Evolutionary conservation across 2,329 filamentous ascomycete genomes (phyloP).

Genomic region (Cordyceps militaris): DNA sequence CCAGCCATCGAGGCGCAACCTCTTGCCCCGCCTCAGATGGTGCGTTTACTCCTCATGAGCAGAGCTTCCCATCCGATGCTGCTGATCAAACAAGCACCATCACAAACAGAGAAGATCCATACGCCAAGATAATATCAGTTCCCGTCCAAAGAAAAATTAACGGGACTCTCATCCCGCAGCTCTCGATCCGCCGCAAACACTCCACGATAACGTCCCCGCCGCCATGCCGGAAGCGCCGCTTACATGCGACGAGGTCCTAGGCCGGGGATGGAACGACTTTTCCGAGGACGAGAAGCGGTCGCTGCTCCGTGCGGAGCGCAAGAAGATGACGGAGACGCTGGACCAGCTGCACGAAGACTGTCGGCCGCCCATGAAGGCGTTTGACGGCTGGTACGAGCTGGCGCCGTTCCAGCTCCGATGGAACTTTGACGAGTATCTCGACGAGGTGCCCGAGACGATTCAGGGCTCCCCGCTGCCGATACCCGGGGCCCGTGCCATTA

Average conservation of each 20-base stretch:
- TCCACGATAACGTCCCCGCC: neutral
- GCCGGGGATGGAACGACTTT: conserved; percentile 6
- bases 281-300: neutral
- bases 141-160: neutral
- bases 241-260: conserved; percentile 8
- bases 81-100: neutral
- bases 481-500: conserved; percentile 71
- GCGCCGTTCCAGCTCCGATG: conserved; percentile 50
- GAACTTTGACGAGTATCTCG: conserved; percentile 71
- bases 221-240: conserved; percentile 7
- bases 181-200: neutral
- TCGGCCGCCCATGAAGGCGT: conserved; percentile 62
- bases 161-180: neutral
- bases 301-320: conserved; percentile 3
- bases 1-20: neutral
- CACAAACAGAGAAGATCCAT: neutral
- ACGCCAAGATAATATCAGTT: neutral
- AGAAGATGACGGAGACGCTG: conserved; percentile 2
- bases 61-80: neutral
- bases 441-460: conserved; percentile 58
- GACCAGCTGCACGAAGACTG: neutral
- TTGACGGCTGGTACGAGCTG: conserved; percentile 74
- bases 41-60: neutral
- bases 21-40: neutral
- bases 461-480: conserved; percentile 57